Conservation (phyloP, 73 alveolate species). For the Stentor coeruleus region DNA sequence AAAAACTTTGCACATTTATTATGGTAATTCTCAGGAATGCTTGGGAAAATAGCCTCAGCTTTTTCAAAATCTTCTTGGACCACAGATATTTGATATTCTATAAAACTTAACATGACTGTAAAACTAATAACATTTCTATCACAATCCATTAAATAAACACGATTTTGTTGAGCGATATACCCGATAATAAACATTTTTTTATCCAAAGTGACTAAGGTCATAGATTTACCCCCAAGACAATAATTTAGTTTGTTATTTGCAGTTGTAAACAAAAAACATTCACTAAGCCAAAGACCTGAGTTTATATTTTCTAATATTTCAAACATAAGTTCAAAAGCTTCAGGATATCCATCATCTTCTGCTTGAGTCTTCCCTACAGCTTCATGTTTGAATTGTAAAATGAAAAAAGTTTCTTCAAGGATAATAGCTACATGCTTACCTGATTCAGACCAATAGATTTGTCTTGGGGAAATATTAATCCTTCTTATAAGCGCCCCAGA, state of each 20-base stretch:
- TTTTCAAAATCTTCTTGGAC: conserved; percentile 40
- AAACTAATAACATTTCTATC: conserved; percentile 54
- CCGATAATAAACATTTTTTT: conserved; percentile 74
- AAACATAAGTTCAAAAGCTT: conserved; percentile 82
- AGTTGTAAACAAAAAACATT: conserved; percentile 76
- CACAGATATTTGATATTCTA: conserved; percentile 50
- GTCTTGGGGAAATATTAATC: conserved; percentile 91
- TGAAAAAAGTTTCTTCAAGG: conserved; percentile 84
- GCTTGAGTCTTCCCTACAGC: conserved; percentile 42
- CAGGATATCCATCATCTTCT: conserved; percentile 85
- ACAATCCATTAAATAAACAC: conserved; percentile 79
- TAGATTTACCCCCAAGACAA: conserved; percentile 74
- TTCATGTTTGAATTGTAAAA: conserved; percentile 78
- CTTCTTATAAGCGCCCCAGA: conserved; percentile 61
- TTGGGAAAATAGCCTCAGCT: conserved; percentile 62
- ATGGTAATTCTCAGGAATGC: conserved; percentile 55
- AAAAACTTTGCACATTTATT: conserved; percentile 79
- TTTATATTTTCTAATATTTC: conserved; percentile 77
- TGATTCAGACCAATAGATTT: conserved; percentile 84
- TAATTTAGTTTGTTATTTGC: conserved; percentile 80
- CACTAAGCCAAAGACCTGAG: conserved; percentile 81
- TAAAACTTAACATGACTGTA: conserved; percentile 47
- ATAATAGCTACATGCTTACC: conserved; percentile 69
- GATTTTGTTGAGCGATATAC: conserved; percentile 58
- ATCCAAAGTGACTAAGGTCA: conserved; percentile 54